phyloP scores from a whole-genome alignment of 257 asterid genomes.

The Schizonepeta tenuifolia region DNA sequence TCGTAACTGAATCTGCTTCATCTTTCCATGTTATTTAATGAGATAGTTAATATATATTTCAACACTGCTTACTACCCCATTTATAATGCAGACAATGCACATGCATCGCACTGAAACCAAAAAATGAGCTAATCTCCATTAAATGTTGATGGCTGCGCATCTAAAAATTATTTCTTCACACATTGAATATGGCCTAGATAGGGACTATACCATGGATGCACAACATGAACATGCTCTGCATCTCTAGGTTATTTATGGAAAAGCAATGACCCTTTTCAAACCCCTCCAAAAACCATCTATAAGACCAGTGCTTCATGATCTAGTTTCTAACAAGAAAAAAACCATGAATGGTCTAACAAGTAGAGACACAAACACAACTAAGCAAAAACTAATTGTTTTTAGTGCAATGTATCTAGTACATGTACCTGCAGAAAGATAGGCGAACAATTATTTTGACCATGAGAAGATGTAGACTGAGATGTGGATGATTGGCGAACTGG shows the following conservation, averaged over 20 bases:
- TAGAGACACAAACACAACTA: conserved; percentile 4
- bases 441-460: conserved; percentile 80
- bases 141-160: not conserved
- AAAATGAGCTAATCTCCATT: conserved; percentile 18
- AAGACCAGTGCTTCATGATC: not conserved
- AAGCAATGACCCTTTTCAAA: conserved; percentile 9
- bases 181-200: conserved; percentile 5
- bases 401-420: conserved; percentile 15
- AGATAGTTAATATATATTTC: conserved; percentile 19
- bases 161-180: conserved; percentile 1
- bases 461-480: conserved; percentile 73
- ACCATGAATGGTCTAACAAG: conserved; percentile 20
- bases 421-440: conserved; percentile 95
- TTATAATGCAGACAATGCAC: conserved; percentile 7
- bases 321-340: not conserved
- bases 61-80: conserved; percentile 20
- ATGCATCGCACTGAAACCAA: conserved; percentile 1
- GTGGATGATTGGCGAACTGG: conserved; percentile 78
- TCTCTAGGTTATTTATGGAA: conserved; percentile 17
- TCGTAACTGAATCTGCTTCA: conserved; percentile 2
- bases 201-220: conserved; percentile 15
- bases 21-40: conserved; percentile 17
- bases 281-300: not conserved
- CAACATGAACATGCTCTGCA: conserved; percentile 12
- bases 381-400: conserved; percentile 5